A percentile compares a stretch with the other conserved stretches of the same genome.
Conservation (phyloP, 202 grass and related monocot genomes). For the Carex arenaria region DNA sequence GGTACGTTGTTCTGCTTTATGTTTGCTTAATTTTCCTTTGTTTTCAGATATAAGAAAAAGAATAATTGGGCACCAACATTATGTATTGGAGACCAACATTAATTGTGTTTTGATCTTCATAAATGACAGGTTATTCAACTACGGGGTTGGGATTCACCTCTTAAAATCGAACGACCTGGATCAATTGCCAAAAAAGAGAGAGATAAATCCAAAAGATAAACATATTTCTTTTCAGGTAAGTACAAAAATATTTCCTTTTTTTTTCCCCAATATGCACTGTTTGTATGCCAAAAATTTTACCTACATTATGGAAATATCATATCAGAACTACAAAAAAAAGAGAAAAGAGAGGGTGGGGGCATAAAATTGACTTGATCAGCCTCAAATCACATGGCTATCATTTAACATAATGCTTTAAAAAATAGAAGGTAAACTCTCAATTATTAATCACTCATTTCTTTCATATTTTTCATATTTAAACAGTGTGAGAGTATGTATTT, state of each 20-base stretch:
- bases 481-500: conserved; percentile 88
- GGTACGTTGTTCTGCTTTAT: conserved; percentile 22
- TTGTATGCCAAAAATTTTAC: too few relatives aligned
- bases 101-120: neutral
- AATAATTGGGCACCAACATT: neutral
- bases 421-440: neutral
- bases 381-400: too few relatives aligned
- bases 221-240: conserved; percentile 91
- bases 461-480: neutral
- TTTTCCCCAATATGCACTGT: too few relatives aligned
- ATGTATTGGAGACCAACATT: neutral
- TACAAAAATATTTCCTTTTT: too few relatives aligned
- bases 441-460: neutral
- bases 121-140: conserved; percentile 70
- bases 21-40: too few relatives aligned
- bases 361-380: too few relatives aligned
- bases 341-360: too few relatives aligned
- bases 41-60: too few relatives aligned
- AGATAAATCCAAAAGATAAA: conserved; percentile 90
- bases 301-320: too few relatives aligned
- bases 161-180: conserved; percentile 48
- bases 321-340: too few relatives aligned
- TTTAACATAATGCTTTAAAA: too few relatives aligned
- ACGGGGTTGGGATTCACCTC: conserved; percentile 77
- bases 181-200: conserved; percentile 45